Evolutionary conservation across 345 rosid genomes (phyloP).

Genomic region (Punica granatum): DNA sequence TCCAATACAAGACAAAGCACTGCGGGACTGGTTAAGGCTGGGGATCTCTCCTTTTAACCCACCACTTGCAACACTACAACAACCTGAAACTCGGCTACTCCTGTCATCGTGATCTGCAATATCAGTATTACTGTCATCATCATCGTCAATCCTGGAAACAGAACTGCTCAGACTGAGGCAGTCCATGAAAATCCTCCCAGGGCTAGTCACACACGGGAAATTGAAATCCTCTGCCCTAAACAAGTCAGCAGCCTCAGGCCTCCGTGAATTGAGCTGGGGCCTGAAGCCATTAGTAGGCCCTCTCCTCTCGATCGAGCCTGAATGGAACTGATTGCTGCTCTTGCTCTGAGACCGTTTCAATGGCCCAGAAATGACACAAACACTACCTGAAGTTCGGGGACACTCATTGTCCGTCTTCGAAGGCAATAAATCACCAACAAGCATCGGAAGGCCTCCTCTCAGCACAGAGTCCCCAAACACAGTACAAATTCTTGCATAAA

Average conservation of each 20-base stretch:
- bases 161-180: conserved; percentile 77
- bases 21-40: conserved; percentile 9
- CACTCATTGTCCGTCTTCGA: conserved; percentile 16
- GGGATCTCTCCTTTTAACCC: conserved; percentile 24
- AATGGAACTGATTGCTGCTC: conserved; percentile 26
- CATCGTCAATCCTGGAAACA: conserved; percentile 41
- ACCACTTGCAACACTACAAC: conserved; percentile 26
- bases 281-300: conserved; percentile 22
- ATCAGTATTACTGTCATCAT: conserved; percentile 25
- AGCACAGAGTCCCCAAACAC: conserved; percentile 56
- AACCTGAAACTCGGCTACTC: conserved; percentile 42
- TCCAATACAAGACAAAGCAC: conserved; percentile 19
- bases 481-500: conserved; percentile 59
- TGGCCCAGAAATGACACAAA: conserved; percentile 25
- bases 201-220: conserved; percentile 74
- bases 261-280: conserved; percentile 28
- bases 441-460: conserved; percentile 3
- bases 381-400: conserved; percentile 19
- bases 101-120: conserved; percentile 23
- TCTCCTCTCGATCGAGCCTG: conserved; percentile 28
- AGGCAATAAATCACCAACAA: conserved; percentile 17
- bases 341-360: conserved; percentile 46
- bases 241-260: conserved; percentile 31
- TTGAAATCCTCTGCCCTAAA: conserved; percentile 50
- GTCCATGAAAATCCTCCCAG: conserved; percentile 76